Conservation (phyloP, 768 basidiomycete species). For the Gyrodon lividus region DNA sequence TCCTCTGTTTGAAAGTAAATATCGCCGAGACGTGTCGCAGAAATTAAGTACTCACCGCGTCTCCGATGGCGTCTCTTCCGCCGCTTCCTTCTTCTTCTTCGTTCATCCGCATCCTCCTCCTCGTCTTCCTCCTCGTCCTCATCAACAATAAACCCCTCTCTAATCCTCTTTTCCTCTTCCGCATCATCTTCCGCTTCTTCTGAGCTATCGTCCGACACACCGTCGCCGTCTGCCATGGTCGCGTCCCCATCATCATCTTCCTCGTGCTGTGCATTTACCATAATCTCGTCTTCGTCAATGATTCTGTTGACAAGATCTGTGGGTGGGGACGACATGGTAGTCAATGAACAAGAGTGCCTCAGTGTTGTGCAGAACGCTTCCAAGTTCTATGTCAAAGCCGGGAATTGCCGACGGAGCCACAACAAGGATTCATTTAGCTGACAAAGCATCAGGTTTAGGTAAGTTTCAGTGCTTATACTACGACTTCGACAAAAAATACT, state of each 20-base stretch:
- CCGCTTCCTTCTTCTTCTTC: conserved; percentile 57
- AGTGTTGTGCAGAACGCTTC: conserved; percentile 3
- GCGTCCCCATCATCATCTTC: conserved; percentile 61
- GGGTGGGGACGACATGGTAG: conserved; percentile 56
- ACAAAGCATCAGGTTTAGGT: neutral
- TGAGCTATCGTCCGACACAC: conserved; percentile 74
- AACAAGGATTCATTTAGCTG: conserved; percentile 11
- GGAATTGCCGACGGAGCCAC: conserved; percentile 28
- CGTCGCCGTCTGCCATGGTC: conserved; percentile 43
- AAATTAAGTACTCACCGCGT: conserved; percentile 38
- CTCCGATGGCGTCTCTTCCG: conserved; percentile 65
- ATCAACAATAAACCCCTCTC: conserved; percentile 91
- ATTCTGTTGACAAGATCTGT: conserved; percentile 34
- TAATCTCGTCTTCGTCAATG: conserved; percentile 55
- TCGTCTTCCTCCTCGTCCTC: conserved; percentile 90
- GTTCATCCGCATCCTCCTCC: conserved; percentile 57
- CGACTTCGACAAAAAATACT: no score
- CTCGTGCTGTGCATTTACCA: conserved; percentile 48
- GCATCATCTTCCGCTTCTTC: conserved; percentile 90
- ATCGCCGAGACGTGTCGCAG: conserved; percentile 4
- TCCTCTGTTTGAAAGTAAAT: conserved; percentile 33
- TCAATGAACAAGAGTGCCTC: conserved; percentile 20
- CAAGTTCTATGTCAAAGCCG: conserved; percentile 4
- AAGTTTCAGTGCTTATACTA: no score
- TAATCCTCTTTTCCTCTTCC: conserved; percentile 77